Evolutionary conservation across 78 protist genomes (phyloP).

Genomic region (Dictyostelium capitatum): DNA sequence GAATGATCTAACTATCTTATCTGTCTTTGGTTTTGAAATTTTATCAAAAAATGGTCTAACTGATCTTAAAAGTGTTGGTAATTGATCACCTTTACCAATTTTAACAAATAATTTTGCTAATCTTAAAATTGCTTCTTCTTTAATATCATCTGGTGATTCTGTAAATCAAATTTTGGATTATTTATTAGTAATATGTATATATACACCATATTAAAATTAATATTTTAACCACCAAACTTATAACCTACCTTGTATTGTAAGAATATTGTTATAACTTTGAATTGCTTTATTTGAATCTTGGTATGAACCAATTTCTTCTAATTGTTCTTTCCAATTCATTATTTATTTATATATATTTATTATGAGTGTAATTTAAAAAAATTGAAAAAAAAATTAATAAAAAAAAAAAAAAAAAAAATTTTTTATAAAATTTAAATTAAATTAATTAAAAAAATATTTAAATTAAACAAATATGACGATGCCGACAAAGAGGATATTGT

Average conservation of each 20-base stretch:
- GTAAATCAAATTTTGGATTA: too few relatives aligned
- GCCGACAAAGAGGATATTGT: too few relatives aligned
- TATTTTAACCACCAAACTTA: neutral
- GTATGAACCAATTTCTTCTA: constrained; percentile 19
- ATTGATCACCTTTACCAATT: constrained; percentile 43
- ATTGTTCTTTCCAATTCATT: constrained; percentile 39
- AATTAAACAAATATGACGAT: too few relatives aligned
- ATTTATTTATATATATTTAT: neutral
- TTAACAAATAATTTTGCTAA: constrained; percentile 71
- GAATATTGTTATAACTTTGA: neutral
- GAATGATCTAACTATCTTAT: constrained; percentile 88
- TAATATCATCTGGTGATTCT: constrained; percentile 77
- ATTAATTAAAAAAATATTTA: neutral
- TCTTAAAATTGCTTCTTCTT: constrained; percentile 77
- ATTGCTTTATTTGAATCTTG: constrained; percentile 3
- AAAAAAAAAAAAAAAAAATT: constrained; percentile 1
- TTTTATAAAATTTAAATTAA: neutral
- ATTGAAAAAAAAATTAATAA: neutral
- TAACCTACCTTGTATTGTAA: neutral
- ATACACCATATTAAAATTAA: neutral
- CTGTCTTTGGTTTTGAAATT: constrained; percentile 96
- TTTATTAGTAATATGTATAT: too few relatives aligned
- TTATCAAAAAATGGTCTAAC: constrained; percentile 81
- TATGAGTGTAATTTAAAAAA: neutral
- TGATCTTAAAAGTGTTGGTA: constrained; percentile 51